Conservation (phyloP, 1,139 yeast species). For the Taphrina flavorubra region DNA sequence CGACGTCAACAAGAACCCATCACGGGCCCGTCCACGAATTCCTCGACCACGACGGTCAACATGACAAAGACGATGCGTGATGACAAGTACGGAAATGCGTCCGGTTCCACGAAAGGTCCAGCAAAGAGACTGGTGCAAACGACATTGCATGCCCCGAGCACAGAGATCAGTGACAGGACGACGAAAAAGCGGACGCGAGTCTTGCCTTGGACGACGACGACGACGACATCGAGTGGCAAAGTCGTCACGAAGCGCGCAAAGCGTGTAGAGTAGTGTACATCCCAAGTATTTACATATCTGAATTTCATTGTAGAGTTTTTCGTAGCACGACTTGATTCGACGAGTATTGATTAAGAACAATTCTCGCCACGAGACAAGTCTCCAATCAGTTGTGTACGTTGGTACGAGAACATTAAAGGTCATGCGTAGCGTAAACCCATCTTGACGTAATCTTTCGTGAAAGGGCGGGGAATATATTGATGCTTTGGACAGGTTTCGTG, state of each 20-base stretch:
- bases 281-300: too few relatives aligned
- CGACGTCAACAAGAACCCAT: not conserved
- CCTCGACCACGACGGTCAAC: not conserved
- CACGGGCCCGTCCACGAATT: too few relatives aligned
- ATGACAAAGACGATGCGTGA: not conserved
- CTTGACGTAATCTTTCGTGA: too few relatives aligned
- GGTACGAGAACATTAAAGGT: too few relatives aligned
- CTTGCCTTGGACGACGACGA: constrained; percentile 6
- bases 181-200: not conserved
- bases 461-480: too few relatives aligned
- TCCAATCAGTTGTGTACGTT: too few relatives aligned
- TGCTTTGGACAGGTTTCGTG: too few relatives aligned
- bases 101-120: not conserved
- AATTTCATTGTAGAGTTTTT: too few relatives aligned
- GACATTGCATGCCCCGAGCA: not conserved
- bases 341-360: too few relatives aligned
- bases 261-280: not conserved
- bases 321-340: too few relatives aligned
- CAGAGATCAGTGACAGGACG: not conserved
- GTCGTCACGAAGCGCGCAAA: not conserved
- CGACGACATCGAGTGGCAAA: not conserved
- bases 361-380: too few relatives aligned
- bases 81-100: not conserved
- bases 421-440: too few relatives aligned
- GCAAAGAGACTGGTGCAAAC: not conserved